Conservation (phyloP, 768 basidiomycete genomes). For the Phlebiopsis flavidoalba region DNA sequence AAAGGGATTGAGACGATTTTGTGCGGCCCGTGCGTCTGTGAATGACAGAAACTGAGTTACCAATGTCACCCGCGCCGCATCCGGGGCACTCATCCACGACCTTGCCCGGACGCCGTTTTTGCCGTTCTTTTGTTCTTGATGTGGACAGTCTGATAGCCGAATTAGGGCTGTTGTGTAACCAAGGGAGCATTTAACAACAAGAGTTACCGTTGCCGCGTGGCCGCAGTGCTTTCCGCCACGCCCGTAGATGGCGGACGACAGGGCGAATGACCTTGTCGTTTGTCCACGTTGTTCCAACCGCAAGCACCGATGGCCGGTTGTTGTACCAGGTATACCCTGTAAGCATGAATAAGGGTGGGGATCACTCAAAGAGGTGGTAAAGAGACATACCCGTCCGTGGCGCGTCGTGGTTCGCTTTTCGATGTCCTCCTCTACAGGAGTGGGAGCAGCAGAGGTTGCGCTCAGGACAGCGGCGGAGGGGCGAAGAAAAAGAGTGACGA, state of each 20-base stretch:
- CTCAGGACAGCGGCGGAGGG: constrained; percentile 40
- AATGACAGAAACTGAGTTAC: constrained; percentile 37
- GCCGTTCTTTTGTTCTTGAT: constrained; percentile 42
- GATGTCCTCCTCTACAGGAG: constrained; percentile 35
- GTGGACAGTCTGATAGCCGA: constrained; percentile 44
- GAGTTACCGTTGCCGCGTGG: constrained; percentile 52
- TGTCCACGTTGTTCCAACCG: constrained; percentile 43
- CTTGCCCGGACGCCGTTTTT: constrained; percentile 18
- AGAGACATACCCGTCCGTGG: constrained; percentile 47
- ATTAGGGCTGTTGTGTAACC: not conserved
- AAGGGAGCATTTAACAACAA: not conserved
- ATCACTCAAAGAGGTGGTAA: not conserved
- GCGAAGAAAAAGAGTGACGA: constrained; percentile 27
- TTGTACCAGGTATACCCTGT: constrained; percentile 70
- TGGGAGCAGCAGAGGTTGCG: constrained; percentile 40
- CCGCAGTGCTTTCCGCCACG: constrained; percentile 51
- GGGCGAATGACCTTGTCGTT: constrained; percentile 57
- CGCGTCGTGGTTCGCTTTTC: constrained; percentile 46
- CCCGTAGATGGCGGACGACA: constrained; percentile 51
- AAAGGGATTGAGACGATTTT: not conserved
- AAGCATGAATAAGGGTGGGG: not conserved
- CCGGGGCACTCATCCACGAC: constrained; percentile 54
- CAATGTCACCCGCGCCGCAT: constrained; percentile 50
- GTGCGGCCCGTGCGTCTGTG: not conserved
- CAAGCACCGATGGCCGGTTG: constrained; percentile 61